phyloP scores from a whole-genome alignment of 2,329 filamentous ascomycete species.

The Exophiala alcalophila region DNA sequence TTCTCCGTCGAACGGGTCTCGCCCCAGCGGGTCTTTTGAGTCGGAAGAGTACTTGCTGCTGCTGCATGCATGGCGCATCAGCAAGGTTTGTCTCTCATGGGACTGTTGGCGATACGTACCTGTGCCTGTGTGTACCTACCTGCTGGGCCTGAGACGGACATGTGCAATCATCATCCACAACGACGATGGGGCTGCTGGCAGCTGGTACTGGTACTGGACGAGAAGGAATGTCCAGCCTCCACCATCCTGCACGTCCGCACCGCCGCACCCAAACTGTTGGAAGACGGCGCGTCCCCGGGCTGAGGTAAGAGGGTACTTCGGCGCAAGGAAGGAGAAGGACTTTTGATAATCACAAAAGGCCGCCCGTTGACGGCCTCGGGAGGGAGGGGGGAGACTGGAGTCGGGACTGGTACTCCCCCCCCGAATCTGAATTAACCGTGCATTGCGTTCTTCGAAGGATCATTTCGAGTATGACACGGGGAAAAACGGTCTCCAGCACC shows the following conservation, averaged over 20 bases:
- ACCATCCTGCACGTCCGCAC: background rate
- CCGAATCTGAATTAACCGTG: conserved; percentile 1
- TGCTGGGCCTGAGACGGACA: too few species aligned
- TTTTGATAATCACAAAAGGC: conserved; percentile 9
- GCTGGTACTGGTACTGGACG: background rate
- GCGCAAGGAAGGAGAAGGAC: conserved; percentile 8
- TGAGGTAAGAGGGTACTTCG: conserved; percentile 10
- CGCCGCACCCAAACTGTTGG: conserved; percentile 5
- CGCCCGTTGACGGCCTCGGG: background rate
- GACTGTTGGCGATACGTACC: too few species aligned
- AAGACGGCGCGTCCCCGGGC: conserved; percentile 10
- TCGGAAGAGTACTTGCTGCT: too few species aligned
- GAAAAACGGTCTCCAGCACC: background rate
- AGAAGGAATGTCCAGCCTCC: too few species aligned
- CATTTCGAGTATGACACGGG: conserved; percentile 21
- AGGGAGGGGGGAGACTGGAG: too few species aligned
- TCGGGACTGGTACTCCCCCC: conserved; percentile 3
- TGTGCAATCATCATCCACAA: too few species aligned
- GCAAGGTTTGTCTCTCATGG: too few species aligned
- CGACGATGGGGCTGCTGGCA: too few species aligned
- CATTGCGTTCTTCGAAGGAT: conserved; percentile 19
- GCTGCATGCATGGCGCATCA: too few species aligned
- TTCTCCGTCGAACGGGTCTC: too few species aligned
- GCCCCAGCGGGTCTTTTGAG: too few species aligned
- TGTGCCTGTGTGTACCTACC: too few species aligned